phyloP scores from a whole-genome alignment of 441 rosid genomes.

The Manihot esculenta region DNA sequence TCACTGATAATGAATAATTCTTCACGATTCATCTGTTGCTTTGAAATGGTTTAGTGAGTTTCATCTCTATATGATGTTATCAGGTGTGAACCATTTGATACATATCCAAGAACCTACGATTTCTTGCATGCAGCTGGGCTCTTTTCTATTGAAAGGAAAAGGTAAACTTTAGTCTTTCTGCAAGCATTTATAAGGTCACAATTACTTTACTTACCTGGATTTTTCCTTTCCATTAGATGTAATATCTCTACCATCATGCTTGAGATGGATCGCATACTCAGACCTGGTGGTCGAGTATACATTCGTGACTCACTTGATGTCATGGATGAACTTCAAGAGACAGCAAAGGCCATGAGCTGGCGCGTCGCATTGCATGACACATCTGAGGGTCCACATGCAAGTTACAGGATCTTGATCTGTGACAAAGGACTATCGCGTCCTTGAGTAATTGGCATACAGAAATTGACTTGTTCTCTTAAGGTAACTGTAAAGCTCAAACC shows the following conservation, averaged over 20 bases:
- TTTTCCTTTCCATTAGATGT: slow-evolving; percentile 50
- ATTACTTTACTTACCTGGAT: not conserved
- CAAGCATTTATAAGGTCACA: not conserved
- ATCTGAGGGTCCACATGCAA: slow-evolving; percentile 96
- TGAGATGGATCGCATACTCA: slow-evolving; percentile 97
- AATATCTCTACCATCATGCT: slow-evolving; percentile 86
- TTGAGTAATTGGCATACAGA: slow-evolving; percentile 31
- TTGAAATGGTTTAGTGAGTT: not conserved
- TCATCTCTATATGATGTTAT: slow-evolving; percentile 17
- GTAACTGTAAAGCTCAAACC: slow-evolving; percentile 14
- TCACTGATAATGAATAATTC: not conserved
- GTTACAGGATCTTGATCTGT: slow-evolving; percentile 74
- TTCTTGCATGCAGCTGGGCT: slow-evolving; percentile 84
- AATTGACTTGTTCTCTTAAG: not conserved
- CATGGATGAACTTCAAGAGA: slow-evolving; percentile 79
- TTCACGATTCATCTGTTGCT: slow-evolving; percentile 13
- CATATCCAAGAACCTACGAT: slow-evolving; percentile 95
- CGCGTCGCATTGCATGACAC: slow-evolving; percentile 63
- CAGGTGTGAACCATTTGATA: slow-evolving; percentile 98
- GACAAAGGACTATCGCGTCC: slow-evolving; percentile 64
- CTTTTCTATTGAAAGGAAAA: slow-evolving; percentile 82
- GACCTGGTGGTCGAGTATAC: slow-evolving; percentile 93
- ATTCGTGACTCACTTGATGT: slow-evolving; percentile 80
- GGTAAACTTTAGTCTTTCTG: slow-evolving; percentile 38
- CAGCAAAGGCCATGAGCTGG: slow-evolving; percentile 88